phyloP scores from a whole-genome alignment of 2,329 filamentous ascomycete species.

The Pestalotiopsis sp. region DNA sequence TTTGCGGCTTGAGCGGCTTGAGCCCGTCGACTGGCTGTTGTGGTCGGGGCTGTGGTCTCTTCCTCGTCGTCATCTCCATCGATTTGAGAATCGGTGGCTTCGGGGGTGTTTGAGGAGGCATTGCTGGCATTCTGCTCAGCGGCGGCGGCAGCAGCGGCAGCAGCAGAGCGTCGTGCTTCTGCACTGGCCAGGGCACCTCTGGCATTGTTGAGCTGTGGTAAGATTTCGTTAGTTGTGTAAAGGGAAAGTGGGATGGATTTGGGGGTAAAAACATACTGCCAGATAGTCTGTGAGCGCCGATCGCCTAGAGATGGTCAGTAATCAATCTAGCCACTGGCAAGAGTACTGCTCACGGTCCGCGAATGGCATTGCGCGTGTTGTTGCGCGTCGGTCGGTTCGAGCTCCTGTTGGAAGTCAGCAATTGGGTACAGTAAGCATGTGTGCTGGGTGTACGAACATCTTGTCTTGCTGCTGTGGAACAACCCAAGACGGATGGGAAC shows the following conservation, averaged over 20 bases:
- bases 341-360: slow-evolving; percentile 24
- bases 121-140: neutral
- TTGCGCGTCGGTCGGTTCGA: slow-evolving; percentile 15
- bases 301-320: slow-evolving; percentile 11
- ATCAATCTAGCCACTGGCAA: neutral
- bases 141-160: slow-evolving; percentile 13
- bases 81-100: slow-evolving; percentile 7
- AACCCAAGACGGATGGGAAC: neutral
- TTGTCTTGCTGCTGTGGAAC: neutral
- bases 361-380: slow-evolving; percentile 18
- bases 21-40: slow-evolving; percentile 8
- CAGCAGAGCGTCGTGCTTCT: slow-evolving; percentile 21
- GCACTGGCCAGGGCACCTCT: slow-evolving; percentile 21
- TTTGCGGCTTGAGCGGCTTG: slow-evolving; percentile 20
- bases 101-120: slow-evolving; percentile 1
- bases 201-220: neutral
- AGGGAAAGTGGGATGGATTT: neutral
- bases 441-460: neutral
- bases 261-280: slow-evolving; percentile 14
- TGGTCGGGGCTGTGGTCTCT: slow-evolving; percentile 13
- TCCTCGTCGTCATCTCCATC: slow-evolving; percentile 15
- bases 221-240: neutral
- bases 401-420: slow-evolving; percentile 12
- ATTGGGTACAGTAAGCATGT: neutral
- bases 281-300: slow-evolving; percentile 33